A percentile compares a stretch with the other conserved stretches of the same genome.
These are phyloP conservation scores for Boletus edulis DNA, from an alignment of 768 basidiomycete species.

Conservation along the genomic window DNA sequence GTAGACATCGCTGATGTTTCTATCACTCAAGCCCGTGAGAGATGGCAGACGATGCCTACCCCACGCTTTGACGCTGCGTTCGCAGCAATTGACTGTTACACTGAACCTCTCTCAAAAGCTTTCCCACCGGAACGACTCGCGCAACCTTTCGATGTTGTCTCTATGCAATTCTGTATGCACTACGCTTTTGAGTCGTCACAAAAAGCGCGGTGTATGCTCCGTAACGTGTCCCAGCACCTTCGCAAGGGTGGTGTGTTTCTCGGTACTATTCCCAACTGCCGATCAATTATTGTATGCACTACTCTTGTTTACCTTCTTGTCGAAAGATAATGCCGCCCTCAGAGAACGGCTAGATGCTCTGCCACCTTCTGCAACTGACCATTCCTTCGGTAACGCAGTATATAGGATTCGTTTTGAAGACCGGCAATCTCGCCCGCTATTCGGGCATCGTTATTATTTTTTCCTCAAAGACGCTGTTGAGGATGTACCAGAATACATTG, in stretches of 20 bases:
- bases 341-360: slow-evolving; percentile 73
- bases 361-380: slow-evolving; percentile 61
- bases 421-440: slow-evolving; percentile 57
- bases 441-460: slow-evolving; percentile 94
- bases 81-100: slow-evolving; percentile 86
- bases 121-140: slow-evolving; percentile 60
- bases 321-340: slow-evolving; percentile 17
- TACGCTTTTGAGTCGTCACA: slow-evolving; percentile 93
- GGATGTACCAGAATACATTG: slow-evolving; percentile 95
- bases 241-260: slow-evolving; percentile 87
- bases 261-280: slow-evolving; percentile 94
- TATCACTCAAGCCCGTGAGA: slow-evolving; percentile 78
- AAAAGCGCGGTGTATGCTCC: slow-evolving; percentile 89
- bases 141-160: slow-evolving; percentile 87
- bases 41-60: slow-evolving; percentile 54
- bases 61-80: slow-evolving; percentile 77
- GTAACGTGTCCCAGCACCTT: slow-evolving; percentile 81
- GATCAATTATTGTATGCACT: slow-evolving; percentile 73
- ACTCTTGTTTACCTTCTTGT: slow-evolving; percentile 2
- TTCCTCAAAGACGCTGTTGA: slow-evolving; percentile 94
- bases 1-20: slow-evolving; percentile 89
- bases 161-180: slow-evolving; percentile 99
- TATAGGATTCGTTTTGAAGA: slow-evolving; percentile 88
- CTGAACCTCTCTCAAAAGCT: slow-evolving; percentile 64
- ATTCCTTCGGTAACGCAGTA: slow-evolving; percentile 87